Percentiles rank a stretch among this genome's conserved stretches.
Conservation (phyloP, 148 eudicot species). For the Chenopodium suecicum region DNA sequence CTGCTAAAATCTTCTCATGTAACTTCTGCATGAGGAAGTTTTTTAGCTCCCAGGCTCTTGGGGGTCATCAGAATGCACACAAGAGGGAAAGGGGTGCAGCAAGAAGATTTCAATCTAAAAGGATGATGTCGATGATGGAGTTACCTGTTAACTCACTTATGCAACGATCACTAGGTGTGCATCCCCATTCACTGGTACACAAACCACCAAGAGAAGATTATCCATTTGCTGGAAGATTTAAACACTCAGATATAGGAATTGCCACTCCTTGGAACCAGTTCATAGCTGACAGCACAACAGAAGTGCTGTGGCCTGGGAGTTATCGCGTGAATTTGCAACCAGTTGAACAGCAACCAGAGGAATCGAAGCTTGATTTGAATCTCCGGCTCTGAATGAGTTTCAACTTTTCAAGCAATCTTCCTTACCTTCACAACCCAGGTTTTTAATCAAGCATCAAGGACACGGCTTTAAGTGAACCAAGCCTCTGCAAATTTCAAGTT, state of each 20-base stretch:
- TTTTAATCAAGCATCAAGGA: constrained; percentile 10
- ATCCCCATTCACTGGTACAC: constrained; percentile 61
- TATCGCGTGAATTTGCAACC: constrained; percentile 44
- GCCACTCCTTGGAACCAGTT: constrained; percentile 24
- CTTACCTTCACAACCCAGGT: constrained; percentile 11
- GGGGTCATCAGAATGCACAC: constrained; percentile 91
- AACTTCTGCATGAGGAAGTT: constrained; percentile 77
- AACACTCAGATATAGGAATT: constrained; percentile 19
- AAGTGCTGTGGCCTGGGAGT: constrained; percentile 62
- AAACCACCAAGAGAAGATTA: constrained; percentile 39
- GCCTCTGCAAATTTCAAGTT: constrained; percentile 4
- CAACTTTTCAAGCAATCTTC: background rate
- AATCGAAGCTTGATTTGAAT: constrained; percentile 41
- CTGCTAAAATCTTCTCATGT: constrained; percentile 59
- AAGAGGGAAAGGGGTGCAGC: constrained; percentile 72
- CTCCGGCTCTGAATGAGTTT: constrained; percentile 41
- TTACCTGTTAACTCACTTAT: constrained; percentile 32
- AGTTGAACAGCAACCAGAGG: constrained; percentile 32
- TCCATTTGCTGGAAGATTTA: constrained; percentile 30
- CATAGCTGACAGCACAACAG: constrained; percentile 28
- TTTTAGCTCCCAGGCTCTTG: constrained; percentile 81
- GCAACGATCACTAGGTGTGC: constrained; percentile 59
- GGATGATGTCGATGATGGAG: constrained; percentile 46
- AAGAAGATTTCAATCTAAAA: constrained; percentile 53
- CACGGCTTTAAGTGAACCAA: constrained; percentile 5